Percentiles rank a stretch among this genome's conserved stretches.
Conservation (phyloP, 2,329 filamentous ascomycete genomes). For the Xylariaceae sp. region DNA sequence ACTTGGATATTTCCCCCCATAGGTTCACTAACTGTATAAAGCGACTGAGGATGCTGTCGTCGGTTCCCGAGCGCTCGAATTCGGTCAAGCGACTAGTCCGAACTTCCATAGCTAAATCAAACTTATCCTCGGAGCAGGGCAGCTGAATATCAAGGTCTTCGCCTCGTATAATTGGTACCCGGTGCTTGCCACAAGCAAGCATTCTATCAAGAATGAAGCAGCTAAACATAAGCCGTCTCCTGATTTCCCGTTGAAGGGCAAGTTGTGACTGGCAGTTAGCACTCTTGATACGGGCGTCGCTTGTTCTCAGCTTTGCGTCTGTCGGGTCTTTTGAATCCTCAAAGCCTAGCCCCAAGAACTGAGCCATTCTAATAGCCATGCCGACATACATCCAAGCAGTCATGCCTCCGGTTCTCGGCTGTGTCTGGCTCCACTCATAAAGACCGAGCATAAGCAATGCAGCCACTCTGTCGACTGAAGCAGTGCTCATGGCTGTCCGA, state of each 20-base stretch:
- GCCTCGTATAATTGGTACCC: conserved; percentile 53
- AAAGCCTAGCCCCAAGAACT: conserved; percentile 55
- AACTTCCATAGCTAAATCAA: conserved; percentile 56
- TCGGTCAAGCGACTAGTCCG: conserved; percentile 43
- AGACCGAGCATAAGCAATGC: conserved; percentile 65
- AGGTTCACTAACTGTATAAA: conserved; percentile 55
- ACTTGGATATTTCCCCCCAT: conserved; percentile 53
- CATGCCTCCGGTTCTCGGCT: conserved; percentile 43
- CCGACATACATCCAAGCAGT: conserved; percentile 63
- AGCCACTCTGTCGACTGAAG: conserved; percentile 59
- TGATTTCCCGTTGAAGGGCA: conserved; percentile 57
- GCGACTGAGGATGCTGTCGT: conserved; percentile 46
- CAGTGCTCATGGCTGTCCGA: conserved; percentile 43
- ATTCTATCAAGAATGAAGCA: conserved; percentile 68
- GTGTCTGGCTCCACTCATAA: conserved; percentile 64
- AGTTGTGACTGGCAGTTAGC: conserved; percentile 26
- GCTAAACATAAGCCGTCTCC: conserved; percentile 67
- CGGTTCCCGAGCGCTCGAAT: conserved; percentile 27
- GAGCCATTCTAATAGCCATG: conserved; percentile 58
- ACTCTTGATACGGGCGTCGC: conserved; percentile 20
- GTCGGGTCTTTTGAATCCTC: conserved; percentile 37
- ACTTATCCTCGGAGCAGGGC: conserved; percentile 61
- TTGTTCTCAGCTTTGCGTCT: conserved; percentile 22
- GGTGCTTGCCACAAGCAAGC: conserved; percentile 57
- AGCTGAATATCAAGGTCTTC: conserved; percentile 60